Evolutionary conservation across 805 yeast species (phyloP), one percentile per base, ranked within the genome.

Genomic region (Saccharomyces cerevisiae): DNA sequence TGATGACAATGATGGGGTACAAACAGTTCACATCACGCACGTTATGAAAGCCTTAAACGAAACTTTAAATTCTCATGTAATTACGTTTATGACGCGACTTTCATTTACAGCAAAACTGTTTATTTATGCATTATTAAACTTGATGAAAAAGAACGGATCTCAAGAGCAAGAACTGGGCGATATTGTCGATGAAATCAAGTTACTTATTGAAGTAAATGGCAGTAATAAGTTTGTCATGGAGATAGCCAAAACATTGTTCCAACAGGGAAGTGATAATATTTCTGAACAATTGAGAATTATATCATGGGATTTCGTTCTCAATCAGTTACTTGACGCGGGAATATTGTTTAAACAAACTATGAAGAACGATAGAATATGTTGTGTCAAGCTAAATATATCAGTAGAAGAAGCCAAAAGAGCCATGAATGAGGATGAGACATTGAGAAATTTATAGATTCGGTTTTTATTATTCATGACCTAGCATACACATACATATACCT

Each of bases 41-140:
- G 82, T 92, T 21, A 81, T 86, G 68, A 79, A 78, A 59, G 97
- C 97, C 0, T 83, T 89, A 41, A 78, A 80, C 58, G 96, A 89
- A 67, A 80, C 95, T 0, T 82, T 89, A 5, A 79, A 79, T 55
- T 83, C 96, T 0, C 96, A 96, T 0, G 73, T 82, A n/a, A 68
- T 81, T 0, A 76, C 73, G 52, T 87, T 79, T 60, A 69, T 94
- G 22, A 66, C 72, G 27, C 73, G 81, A 0, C 71, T 89, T 27
- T 77, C 96, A 1, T 80, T 87, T 59, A 77, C 85, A 0, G 76
- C 86, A 5, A 92, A 90, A 65, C 71, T 92, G 50, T 72, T 91
- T 9, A 67, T 94, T n/a, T 81, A 81, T 52, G 87, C 90, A 0
- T 65, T 89, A 2, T 63, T 92, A 28, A 71, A 84, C 22, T 73